Evolutionary conservation across 164 flowering plant genomes (phyloP).

Genomic region (Dillenia suffruticosa): DNA sequence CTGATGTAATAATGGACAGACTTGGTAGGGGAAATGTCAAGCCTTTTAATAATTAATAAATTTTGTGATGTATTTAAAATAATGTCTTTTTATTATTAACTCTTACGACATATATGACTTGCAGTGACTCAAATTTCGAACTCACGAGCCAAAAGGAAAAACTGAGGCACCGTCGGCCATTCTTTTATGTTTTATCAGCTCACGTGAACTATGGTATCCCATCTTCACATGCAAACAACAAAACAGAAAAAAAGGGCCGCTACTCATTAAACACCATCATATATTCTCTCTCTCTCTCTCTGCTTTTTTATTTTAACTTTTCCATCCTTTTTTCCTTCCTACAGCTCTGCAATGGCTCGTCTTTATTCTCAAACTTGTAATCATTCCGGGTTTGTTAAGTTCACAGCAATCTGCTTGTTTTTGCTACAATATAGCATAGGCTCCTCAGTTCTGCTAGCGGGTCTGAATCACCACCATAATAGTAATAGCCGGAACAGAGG

Average conservation of each 20-base stretch:
- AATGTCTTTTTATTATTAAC: no score
- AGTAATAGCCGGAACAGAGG: slow-evolving; percentile 14
- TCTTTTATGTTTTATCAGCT: no score
- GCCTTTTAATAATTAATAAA: no score
- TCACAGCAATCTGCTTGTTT: slow-evolving; percentile 1
- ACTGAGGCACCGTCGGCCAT: no score
- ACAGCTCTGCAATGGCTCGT: slow-evolving; percentile 3
- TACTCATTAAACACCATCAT: no score
- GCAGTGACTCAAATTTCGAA: no score
- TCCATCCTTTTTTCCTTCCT: not conserved
- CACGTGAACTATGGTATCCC: not conserved
- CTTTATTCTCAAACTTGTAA: slow-evolving; percentile 1
- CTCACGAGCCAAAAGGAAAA: no score
- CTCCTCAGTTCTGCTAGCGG: slow-evolving; percentile 32
- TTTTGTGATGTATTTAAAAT: no score
- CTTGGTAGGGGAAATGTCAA: no score
- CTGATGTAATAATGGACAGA: no score
- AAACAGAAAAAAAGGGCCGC: not conserved
- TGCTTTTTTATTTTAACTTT: not conserved
- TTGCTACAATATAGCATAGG: slow-evolving; percentile 14
- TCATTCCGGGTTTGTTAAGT: not conserved
- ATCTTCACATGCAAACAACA: slow-evolving; percentile 9
- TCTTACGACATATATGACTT: no score
- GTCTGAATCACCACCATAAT: slow-evolving; percentile 33
- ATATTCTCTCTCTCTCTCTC: slow-evolving; percentile 1